phyloP scores from a whole-genome alignment of 116 monocot species.

The Iris pallida region DNA sequence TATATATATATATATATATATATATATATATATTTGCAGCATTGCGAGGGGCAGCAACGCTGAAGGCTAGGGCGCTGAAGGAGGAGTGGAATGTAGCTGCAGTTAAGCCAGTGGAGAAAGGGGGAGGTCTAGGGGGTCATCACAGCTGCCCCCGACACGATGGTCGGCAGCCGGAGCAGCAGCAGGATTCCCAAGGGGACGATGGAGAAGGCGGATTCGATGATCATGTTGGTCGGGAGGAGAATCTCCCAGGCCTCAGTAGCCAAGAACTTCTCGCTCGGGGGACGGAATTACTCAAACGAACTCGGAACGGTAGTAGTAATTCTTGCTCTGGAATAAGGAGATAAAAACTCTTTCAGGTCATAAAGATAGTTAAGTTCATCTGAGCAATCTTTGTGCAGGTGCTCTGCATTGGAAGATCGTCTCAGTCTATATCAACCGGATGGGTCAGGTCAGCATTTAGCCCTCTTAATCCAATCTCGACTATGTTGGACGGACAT shows the following conservation, averaged over 20 bases:
- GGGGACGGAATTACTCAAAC: conserved; percentile 75
- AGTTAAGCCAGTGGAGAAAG: conserved; percentile 85
- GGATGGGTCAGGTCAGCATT: conserved; percentile 46
- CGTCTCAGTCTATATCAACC: conserved; percentile 75
- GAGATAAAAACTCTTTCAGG: no score
- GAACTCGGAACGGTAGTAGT: conserved; percentile 73
- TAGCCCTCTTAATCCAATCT: neutral
- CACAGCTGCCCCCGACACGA: conserved; percentile 9
- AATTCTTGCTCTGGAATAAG: no score
- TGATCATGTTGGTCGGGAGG: conserved; percentile 33
- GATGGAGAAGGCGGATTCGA: conserved; percentile 17
- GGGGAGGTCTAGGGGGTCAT: conserved; percentile 5
- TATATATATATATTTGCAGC: conserved; percentile 34
- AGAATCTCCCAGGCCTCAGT: conserved; percentile 62
- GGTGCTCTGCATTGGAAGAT: conserved; percentile 91
- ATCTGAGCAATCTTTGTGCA: conserved; percentile 7
- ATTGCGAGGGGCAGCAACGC: conserved; percentile 74
- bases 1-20: no score
- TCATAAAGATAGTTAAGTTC: no score
- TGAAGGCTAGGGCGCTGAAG: conserved; percentile 87
- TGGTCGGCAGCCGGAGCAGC: conserved; percentile 19
- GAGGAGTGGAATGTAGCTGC: conserved; percentile 95
- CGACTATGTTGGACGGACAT: neutral
- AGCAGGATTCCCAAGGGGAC: conserved; percentile 7
- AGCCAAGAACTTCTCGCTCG: conserved; percentile 74